A percentile compares a stretch with the other conserved stretches of the same genome.
Conservation (phyloP, 208 protist genomes). For the Paratrypanosoma confusum region DNA sequence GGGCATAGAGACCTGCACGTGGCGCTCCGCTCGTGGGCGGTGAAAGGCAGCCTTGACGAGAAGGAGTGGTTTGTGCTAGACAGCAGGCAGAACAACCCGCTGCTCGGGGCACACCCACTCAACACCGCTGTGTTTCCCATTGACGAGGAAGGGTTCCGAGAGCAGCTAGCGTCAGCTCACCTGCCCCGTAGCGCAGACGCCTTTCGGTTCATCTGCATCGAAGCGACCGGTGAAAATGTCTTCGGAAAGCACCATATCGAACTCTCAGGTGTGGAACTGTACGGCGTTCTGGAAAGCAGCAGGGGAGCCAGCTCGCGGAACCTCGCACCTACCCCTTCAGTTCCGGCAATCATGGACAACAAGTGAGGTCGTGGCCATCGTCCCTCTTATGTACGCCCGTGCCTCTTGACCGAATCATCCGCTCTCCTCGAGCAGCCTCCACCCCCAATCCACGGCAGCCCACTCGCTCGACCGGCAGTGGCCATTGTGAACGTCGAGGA, state of each 20-base stretch:
- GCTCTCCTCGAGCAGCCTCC: too few species aligned
- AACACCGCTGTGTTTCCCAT: constrained; percentile 10
- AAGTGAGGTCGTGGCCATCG: too few species aligned
- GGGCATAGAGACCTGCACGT: constrained; percentile 6
- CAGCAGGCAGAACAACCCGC: constrained; percentile 2
- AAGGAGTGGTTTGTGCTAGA: constrained; percentile 12
- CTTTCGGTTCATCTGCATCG: constrained; percentile 12
- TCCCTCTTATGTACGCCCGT: too few species aligned
- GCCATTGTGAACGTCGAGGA: too few species aligned
- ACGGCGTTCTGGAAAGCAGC: too few species aligned
- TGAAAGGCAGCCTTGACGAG: constrained; percentile 9
- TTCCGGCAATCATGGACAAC: too few species aligned
- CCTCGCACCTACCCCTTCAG: too few species aligned
- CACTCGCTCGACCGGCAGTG: too few species aligned
- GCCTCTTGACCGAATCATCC: too few species aligned
- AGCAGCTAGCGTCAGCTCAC: not conserved
- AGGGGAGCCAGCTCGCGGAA: too few species aligned
- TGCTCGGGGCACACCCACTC: constrained; percentile 8
- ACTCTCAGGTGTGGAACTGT: constrained; percentile 10
- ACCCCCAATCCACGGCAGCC: too few species aligned
- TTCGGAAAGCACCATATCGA: constrained; percentile 10
- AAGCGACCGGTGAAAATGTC: constrained; percentile 6
- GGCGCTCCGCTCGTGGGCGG: constrained; percentile 9
- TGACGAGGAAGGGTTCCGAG: constrained; percentile 1
- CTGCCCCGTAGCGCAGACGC: too few species aligned